phyloP scores from a whole-genome alignment of 2,329 filamentous ascomycete genomes.

The Fusarium sp. region DNA sequence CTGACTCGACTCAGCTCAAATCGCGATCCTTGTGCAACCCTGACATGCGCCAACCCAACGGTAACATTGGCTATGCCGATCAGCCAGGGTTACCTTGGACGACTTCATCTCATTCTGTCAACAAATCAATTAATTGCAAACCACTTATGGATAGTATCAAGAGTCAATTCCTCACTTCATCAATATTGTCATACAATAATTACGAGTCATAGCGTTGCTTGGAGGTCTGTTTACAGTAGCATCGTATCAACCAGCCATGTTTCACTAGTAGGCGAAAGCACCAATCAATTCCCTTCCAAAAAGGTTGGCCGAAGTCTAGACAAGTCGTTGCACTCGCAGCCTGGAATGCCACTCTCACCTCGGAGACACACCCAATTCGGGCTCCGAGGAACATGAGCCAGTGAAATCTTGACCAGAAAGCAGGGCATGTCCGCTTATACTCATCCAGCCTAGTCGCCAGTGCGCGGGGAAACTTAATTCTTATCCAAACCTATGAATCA shows the following conservation, averaged over 20 bases:
- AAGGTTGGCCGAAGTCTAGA: neutral
- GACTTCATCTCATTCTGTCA: neutral
- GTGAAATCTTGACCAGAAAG: neutral
- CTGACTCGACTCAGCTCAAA: neutral
- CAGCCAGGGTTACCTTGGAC: neutral
- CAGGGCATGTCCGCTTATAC: neutral
- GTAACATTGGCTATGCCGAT: neutral
- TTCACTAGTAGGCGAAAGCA: neutral
- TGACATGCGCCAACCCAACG: neutral
- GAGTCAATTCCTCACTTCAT: neutral
- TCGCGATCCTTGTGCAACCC: neutral
- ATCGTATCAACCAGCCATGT: neutral
- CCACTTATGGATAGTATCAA: neutral
- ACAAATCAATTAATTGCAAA: neutral
- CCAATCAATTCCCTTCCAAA: neutral
- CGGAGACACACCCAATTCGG: neutral
- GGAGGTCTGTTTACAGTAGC: neutral
- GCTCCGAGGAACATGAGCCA: constrained; percentile 20
- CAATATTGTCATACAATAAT: neutral
- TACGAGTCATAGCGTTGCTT: neutral
- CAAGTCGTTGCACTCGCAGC: neutral
- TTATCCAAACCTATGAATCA: neutral
- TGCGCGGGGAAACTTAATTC: neutral
- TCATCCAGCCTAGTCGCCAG: neutral
- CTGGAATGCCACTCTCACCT: neutral